Evolutionary conservation across 2,329 filamentous ascomycete species (phyloP).

Genomic region (Aspergillus intermedius): DNA sequence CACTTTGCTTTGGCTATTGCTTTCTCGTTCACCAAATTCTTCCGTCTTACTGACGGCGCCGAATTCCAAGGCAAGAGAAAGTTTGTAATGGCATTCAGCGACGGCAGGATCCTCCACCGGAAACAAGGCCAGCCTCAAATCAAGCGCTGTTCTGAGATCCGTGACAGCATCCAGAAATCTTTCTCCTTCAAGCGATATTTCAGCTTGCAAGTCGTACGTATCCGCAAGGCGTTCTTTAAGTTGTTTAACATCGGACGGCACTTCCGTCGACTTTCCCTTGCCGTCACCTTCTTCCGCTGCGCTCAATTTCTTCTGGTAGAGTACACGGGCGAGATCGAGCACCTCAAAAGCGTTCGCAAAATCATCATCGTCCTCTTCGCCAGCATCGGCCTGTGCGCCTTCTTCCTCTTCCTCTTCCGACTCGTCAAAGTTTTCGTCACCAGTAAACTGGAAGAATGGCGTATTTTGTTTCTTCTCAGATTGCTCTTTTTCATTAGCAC

Average conservation of each 20-base stretch:
- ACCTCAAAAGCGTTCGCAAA: slow-evolving; percentile 59
- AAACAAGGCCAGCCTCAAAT: slow-evolving; percentile 72
- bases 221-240: slow-evolving; percentile 84
- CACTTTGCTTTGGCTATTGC: slow-evolving; percentile 35
- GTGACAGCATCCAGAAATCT: slow-evolving; percentile 81
- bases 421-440: slow-evolving; percentile 87
- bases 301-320: slow-evolving; percentile 52
- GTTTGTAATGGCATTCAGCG: slow-evolving; percentile 93
- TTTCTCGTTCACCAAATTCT: slow-evolving; percentile 25
- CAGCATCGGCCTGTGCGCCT: slow-evolving; percentile 40
- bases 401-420: slow-evolving; percentile 55
- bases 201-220: slow-evolving; percentile 86
- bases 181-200: slow-evolving; percentile 96
- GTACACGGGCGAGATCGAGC: slow-evolving; percentile 56
- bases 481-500: slow-evolving; percentile 10
- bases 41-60: slow-evolving; percentile 61
- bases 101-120: slow-evolving; percentile 75
- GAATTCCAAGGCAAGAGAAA: slow-evolving; percentile 91
- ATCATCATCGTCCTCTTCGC: slow-evolving; percentile 58
- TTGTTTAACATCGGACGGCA: slow-evolving; percentile 44
- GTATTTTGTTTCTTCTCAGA: slow-evolving; percentile 33
- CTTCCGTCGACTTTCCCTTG: slow-evolving; percentile 44
- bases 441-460: slow-evolving; percentile 82
- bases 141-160: slow-evolving; percentile 71
- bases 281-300: slow-evolving; percentile 39